Base-by-base conservation (phyloP, 2,329 filamentous ascomycete species). In the Lecanicillium sp. region DNA sequence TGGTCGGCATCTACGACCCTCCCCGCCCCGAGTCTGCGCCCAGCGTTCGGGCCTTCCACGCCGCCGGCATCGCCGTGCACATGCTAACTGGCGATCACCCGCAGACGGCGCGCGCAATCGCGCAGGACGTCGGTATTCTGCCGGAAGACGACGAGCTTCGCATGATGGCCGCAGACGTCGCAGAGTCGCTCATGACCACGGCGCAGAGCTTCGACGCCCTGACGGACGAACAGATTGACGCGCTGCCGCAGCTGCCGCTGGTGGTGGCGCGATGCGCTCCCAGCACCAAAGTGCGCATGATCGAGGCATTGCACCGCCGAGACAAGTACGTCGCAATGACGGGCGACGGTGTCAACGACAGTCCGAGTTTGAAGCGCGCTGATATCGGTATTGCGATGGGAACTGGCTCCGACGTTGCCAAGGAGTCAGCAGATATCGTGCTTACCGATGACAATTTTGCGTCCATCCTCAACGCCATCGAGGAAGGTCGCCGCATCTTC, bases 321-420 rank as follows among this genome's bases (percentile, higher is more conserved):
- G 72, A 72, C 26, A 67, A 69, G 14, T 86, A 80, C 58, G 79
- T 76, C 30, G 81, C 81, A 41, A 86, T 86, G 81, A 86, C 81
- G 23, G 83, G 83, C 42, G 83, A 86, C 55, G 83, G 83, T 40
- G 83, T 86, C 26, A 86, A 86, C 52, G 83, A 86, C 58, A 79
- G 78, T 7, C 83, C 83, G 1, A 83, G 79, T 12, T 72, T 86
- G 20, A 81, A 84, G 61, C 73, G 73, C 41, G 77, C 82, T 1
- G 83, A 87, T 56, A 81, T 87, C 10, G 83, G 81, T 50, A 87
- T 85, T 51, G 81, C 81, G 14, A 86, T 86, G 83, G 83, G 82
- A 7, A 74, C 77, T 33, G 82, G 83, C 2, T 82, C 77, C 11
- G 82, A 86, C 55, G 82, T 86, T 2, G 82, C 83, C n/a, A 86